Conservation (phyloP, 2,329 filamentous ascomycete species). For the Coniochaeta pulveracea region DNA sequence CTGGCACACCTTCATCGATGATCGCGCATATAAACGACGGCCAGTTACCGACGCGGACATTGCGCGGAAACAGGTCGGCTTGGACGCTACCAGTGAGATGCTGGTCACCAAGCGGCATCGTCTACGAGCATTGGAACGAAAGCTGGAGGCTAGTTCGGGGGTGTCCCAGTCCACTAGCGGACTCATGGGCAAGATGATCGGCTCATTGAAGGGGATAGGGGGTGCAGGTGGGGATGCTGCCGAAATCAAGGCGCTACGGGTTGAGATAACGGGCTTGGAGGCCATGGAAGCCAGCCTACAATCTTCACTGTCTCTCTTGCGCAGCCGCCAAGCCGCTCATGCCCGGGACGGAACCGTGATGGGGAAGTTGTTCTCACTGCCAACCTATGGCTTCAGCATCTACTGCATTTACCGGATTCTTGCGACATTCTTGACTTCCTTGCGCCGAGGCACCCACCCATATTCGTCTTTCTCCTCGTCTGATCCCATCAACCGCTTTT, state of each 20-base stretch:
- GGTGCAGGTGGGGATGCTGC: conserved; percentile 44
- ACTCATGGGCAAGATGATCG: conserved; percentile 64
- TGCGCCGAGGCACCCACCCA: conserved; percentile 45
- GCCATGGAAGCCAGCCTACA: conserved; percentile 66
- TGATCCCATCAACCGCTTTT: conserved; percentile 75
- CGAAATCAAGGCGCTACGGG: conserved; percentile 50
- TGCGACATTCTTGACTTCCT: conserved; percentile 57
- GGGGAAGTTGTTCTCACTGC: conserved; percentile 52
- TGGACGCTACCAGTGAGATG: conserved; percentile 73
- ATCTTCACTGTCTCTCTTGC: conserved; percentile 52
- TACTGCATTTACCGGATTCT: conserved; percentile 80
- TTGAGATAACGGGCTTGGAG: conserved; percentile 71
- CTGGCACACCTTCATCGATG: conserved; percentile 71
- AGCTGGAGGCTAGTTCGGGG: conserved; percentile 24
- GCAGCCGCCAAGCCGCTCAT: conserved; percentile 50
- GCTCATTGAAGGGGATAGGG: conserved; percentile 44
- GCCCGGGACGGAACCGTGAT: conserved; percentile 54
- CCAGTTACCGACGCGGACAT: conserved; percentile 65
- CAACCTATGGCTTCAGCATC: conserved; percentile 57
- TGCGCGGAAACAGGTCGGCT: conserved; percentile 63
- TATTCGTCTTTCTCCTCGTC: conserved; percentile 49
- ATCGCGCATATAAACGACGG: conserved; percentile 33
- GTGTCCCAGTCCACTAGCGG: conserved; percentile 25
- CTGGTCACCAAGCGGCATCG: conserved; percentile 63
- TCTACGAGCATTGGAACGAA: conserved; percentile 58